Percentiles rank a stretch among this genome's conserved stretches.
Conservation (phyloP, 192 early-diverging fungal species). For the Umbelopsis ramanniana region DNA sequence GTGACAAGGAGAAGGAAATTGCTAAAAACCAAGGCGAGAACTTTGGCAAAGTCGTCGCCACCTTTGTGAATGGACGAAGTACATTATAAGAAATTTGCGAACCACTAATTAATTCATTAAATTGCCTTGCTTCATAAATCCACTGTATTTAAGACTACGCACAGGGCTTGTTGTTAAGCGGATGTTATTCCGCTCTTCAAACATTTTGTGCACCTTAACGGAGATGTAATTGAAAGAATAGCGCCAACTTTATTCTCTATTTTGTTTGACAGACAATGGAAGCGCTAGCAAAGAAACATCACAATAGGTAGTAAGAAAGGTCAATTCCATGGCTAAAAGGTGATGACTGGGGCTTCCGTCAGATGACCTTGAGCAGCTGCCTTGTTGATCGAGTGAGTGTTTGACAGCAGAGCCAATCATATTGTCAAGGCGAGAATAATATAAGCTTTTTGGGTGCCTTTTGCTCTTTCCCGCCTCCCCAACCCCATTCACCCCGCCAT, state of each 20-base stretch:
- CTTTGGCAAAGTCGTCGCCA: conserved; percentile 55
- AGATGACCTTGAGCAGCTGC: not conserved
- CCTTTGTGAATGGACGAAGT: conserved; percentile 30
- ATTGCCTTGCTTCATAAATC: too few species aligned
- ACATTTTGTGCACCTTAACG: too few species aligned
- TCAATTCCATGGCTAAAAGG: too few species aligned
- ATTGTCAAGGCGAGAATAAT: not conserved
- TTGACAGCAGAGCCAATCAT: conserved; percentile 10
- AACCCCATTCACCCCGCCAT: not conserved
- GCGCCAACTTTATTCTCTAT: too few species aligned
- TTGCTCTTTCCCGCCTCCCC: not conserved
- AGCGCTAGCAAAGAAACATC: too few species aligned
- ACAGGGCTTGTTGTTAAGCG: not conserved
- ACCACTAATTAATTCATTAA: not conserved
- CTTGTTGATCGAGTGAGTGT: not conserved
- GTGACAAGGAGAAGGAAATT: conserved; percentile 67
- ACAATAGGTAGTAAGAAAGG: too few species aligned
- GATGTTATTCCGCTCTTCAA: too few species aligned
- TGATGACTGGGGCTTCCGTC: not conserved
- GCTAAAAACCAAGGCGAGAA: conserved; percentile 59
- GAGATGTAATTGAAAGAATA: too few species aligned
- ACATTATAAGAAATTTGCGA: not conserved
- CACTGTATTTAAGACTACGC: too few species aligned
- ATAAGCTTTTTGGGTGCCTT: conserved; percentile 1
- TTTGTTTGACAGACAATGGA: too few species aligned